A percentile compares a stretch with the other conserved stretches of the same genome.
Conservation (phyloP, 164 flowering plant genomes). For the Piper longum region DNA sequence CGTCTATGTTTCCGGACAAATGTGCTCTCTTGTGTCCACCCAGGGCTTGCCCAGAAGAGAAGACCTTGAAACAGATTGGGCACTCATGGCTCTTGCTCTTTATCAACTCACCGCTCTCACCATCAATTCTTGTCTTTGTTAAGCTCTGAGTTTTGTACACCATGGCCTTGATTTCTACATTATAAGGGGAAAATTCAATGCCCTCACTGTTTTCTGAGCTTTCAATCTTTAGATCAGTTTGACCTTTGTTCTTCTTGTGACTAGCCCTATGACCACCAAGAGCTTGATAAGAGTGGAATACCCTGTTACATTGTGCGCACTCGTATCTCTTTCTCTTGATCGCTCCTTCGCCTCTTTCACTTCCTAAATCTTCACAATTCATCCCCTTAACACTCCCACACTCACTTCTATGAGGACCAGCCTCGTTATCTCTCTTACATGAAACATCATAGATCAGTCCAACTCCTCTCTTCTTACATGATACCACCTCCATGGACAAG, state of each 20-base stretch:
- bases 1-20: constrained; percentile 22
- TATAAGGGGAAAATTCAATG: constrained; percentile 12
- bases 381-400: neutral
- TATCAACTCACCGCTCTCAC: constrained; percentile 14
- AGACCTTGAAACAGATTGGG: constrained; percentile 48
- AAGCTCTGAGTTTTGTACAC: constrained; percentile 4
- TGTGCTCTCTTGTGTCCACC: constrained; percentile 77
- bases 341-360: no score
- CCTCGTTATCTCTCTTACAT: constrained; percentile 10
- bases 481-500: constrained; percentile 7
- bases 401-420: constrained; percentile 10
- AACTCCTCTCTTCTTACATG: neutral
- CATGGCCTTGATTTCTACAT: constrained; percentile 12
- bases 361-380: no score
- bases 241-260: constrained; percentile 25
- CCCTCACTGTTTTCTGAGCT: constrained; percentile 34
- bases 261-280: constrained; percentile 55
- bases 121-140: neutral
- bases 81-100: constrained; percentile 42
- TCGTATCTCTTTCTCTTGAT: constrained; percentile 28
- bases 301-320: constrained; percentile 37
- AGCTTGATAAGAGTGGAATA: constrained; percentile 42
- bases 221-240: neutral
- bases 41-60: constrained; percentile 59
- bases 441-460: neutral